phyloP scores from a whole-genome alignment of 1,139 yeast genomes.

The Blastobotrys proliferans region DNA sequence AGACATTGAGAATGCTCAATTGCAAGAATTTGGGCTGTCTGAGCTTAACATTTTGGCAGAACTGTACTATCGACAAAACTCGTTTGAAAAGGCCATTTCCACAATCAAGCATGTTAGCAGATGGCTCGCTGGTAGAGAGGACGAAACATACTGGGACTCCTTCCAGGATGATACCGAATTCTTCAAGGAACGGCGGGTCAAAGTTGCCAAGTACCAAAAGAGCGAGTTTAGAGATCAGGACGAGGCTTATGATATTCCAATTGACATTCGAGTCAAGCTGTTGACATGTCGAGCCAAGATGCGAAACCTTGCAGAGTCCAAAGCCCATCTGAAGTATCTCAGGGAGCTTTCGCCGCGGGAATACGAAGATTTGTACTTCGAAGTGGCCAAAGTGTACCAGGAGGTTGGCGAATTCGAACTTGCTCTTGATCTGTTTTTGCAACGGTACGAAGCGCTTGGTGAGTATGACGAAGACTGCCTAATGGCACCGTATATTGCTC shows the following conservation, averaged over 20 bases:
- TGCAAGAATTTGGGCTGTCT: conserved; percentile 69
- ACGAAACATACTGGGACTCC: conserved; percentile 84
- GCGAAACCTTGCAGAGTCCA: conserved; percentile 65
- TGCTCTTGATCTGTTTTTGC: conserved; percentile 61
- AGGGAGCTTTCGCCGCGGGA: conserved; percentile 54
- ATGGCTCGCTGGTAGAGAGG: conserved; percentile 72
- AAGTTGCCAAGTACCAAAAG: conserved; percentile 18
- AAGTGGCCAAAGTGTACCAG: conserved; percentile 72
- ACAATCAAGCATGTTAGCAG: conserved; percentile 69
- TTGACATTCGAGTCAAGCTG: conserved; percentile 79
- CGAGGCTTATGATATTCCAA: conserved; percentile 50
- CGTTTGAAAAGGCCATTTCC: conserved; percentile 60
- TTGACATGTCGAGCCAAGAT: conserved; percentile 68
- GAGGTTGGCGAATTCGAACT: conserved; percentile 64
- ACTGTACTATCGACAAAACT: conserved; percentile 62
- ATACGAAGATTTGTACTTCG: conserved; percentile 67
- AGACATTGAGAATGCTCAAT: conserved; percentile 5
- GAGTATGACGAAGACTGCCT: conserved; percentile 13
- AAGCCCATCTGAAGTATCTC: conserved; percentile 61
- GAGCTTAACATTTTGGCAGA: conserved; percentile 82
- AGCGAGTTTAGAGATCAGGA: conserved; percentile 18
- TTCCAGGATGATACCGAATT: conserved; percentile 83
- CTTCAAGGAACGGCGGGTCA: conserved; percentile 54
- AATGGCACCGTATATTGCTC: conserved; percentile 53
- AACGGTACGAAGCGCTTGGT: conserved; percentile 40